Evolutionary conservation across 2,329 filamentous ascomycete genomes (phyloP).

Genomic region (Knufia fluminis): DNA sequence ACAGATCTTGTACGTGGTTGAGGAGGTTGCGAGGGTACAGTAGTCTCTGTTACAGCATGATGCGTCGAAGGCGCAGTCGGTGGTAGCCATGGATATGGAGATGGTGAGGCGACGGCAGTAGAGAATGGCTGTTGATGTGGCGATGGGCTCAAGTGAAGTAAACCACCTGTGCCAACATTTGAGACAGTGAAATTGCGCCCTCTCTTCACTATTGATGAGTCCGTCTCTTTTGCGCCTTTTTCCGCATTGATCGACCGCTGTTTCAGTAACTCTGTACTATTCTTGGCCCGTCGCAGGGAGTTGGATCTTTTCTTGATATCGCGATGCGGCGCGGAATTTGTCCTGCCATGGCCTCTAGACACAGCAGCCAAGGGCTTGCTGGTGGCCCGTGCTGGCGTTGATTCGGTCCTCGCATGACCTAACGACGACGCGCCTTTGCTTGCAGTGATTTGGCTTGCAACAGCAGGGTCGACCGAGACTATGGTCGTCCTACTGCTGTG

Average conservation of each 20-base stretch:
- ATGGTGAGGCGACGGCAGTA: slow-evolving; percentile 34
- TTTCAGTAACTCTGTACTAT: slow-evolving; percentile 43
- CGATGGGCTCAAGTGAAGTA: slow-evolving; percentile 67
- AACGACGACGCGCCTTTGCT: slow-evolving; percentile 9
- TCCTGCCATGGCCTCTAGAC: slow-evolving; percentile 19
- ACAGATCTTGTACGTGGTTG: slow-evolving; percentile 16
- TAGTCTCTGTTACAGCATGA: slow-evolving; percentile 20
- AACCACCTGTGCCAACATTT: slow-evolving; percentile 74
- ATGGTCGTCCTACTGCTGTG: slow-evolving; percentile 20
- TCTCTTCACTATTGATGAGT: slow-evolving; percentile 53
- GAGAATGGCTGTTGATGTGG: slow-evolving; percentile 31
- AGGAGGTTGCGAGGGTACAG: slow-evolving; percentile 23
- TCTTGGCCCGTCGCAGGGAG: slow-evolving; percentile 37
- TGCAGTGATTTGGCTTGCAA: slow-evolving; percentile 22
- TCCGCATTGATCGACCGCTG: slow-evolving; percentile 32
- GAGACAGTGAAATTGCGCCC: slow-evolving; percentile 68
- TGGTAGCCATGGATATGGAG: slow-evolving; percentile 52
- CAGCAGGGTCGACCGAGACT: slow-evolving; percentile 22
- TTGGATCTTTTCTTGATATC: slow-evolving; percentile 28
- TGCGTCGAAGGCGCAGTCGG: slow-evolving; percentile 39
- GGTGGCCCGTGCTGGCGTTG: slow-evolving; percentile 18
- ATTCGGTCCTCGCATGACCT: slow-evolving; percentile 17
- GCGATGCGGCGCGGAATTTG: slow-evolving; percentile 20
- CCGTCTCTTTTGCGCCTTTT: slow-evolving; percentile 49
- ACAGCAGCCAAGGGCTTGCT: slow-evolving; percentile 13